A percentile compares a stretch with the other conserved stretches of the same genome.
Conservation (phyloP, 352 stramenopile genomes). For the Phytopythium mirpurense region DNA sequence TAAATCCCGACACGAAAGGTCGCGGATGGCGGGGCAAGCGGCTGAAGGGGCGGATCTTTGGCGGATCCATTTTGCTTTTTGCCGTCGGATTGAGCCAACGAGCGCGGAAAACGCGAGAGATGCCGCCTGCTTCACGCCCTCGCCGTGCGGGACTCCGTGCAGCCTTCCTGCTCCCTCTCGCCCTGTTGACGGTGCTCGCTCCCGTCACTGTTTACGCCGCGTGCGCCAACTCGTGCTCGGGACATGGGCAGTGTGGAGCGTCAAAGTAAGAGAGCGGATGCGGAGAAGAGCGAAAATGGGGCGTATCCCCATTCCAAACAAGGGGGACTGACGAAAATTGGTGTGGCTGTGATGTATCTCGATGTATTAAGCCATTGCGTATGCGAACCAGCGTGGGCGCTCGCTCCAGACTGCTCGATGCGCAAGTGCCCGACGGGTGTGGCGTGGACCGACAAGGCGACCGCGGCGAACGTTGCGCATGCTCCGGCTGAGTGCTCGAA, state of each 20-base stretch:
- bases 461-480: constrained; percentile 43
- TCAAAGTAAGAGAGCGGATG: constrained; percentile 28
- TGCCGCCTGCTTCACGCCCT: not conserved
- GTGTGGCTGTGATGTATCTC: too few relatives aligned
- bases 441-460: constrained; percentile 81
- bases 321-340: not conserved
- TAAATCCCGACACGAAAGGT: not conserved
- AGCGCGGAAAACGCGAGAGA: not conserved
- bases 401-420: constrained; percentile 66
- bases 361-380: constrained; percentile 72
- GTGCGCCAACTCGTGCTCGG: constrained; percentile 62
- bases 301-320: not conserved
- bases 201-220: constrained; percentile 9
- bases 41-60: not conserved
- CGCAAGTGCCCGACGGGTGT: constrained; percentile 59
- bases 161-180: not conserved
- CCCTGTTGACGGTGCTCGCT: not conserved
- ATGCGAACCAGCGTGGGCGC: constrained; percentile 56
- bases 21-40: not conserved
- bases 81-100: not conserved
- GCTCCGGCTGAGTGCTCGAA: constrained; percentile 59
- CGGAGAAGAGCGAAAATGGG: too few relatives aligned
- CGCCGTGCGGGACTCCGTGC: not conserved
- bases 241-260: constrained; percentile 42
- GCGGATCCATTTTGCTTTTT: not conserved